Percentiles rank a stretch among this genome's conserved stretches.
Conservation (phyloP, 1,284 basidiomycete genomes). For the Apiotrichum domesticum region DNA sequence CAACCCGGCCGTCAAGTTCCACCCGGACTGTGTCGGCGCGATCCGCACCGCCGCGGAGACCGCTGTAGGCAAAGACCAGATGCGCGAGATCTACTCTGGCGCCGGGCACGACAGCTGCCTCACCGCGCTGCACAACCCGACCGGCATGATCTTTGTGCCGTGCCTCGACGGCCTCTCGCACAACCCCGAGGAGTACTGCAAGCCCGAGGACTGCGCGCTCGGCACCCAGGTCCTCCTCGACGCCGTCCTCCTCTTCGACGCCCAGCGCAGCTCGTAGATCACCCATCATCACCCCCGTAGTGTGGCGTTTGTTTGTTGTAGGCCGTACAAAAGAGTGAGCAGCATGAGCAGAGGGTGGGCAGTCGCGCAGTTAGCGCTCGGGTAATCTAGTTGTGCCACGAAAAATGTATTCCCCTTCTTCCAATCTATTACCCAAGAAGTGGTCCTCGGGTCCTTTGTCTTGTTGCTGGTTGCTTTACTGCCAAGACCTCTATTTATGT, state of each 20-base stretch:
- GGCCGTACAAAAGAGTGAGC: no score
- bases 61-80: conserved; percentile 3
- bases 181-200: conserved; percentile 29
- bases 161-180: conserved; percentile 30
- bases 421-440: no score
- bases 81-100: conserved; percentile 13
- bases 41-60: conserved; percentile 6
- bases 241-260: conserved; percentile 17
- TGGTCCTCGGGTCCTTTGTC: no score
- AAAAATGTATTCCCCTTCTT: no score
- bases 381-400: no score
- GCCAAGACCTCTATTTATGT: no score
- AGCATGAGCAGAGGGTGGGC: no score
- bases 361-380: no score
- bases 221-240: conserved; percentile 21
- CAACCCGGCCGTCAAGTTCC: conserved; percentile 12
- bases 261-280: not conserved
- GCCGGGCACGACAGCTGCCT: conserved; percentile 29
- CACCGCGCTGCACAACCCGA: conserved; percentile 18
- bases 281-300: no score
- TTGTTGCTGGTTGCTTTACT: no score
- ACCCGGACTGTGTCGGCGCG: conserved; percentile 5
- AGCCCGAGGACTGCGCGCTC: conserved; percentile 21
- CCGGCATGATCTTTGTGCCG: conserved; percentile 33
- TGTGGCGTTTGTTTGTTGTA: no score